Percentiles rank a stretch among this genome's conserved stretches.
These are phyloP conservation scores for Collybia nuda DNA, from an alignment of 768 basidiomycete genomes.

Conservation along the genomic window DNA sequence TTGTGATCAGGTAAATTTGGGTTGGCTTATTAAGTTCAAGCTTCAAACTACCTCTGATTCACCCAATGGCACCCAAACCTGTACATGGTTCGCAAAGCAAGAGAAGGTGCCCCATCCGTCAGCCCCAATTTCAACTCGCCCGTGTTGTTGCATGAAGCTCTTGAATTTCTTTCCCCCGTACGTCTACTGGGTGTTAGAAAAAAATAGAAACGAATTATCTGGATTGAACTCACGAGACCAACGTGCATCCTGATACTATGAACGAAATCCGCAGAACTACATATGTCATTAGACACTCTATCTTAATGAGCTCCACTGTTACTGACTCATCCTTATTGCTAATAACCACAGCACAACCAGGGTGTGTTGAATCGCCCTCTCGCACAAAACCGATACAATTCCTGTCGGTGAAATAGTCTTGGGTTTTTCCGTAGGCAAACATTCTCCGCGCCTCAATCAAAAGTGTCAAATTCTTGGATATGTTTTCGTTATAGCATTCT, in stretches of 20 bases:
- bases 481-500: slow-evolving; percentile 60
- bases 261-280: slow-evolving; percentile 29
- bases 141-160: slow-evolving; percentile 48
- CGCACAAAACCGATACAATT: slow-evolving; percentile 82
- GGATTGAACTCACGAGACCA: slow-evolving; percentile 46
- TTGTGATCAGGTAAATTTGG: not conserved
- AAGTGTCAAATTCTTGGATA: slow-evolving; percentile 47
- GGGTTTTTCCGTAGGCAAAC: slow-evolving; percentile 64
- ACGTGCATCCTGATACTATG: slow-evolving; percentile 67
- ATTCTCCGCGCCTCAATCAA: slow-evolving; percentile 63
- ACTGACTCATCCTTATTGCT: slow-evolving; percentile 55
- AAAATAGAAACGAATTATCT: not conserved
- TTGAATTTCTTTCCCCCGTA: slow-evolving; percentile 40
- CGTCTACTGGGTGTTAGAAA: slow-evolving; percentile 19
- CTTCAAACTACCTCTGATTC: not conserved
- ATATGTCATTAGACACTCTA: slow-evolving; percentile 1
- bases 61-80: slow-evolving; percentile 53
- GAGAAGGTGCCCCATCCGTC: slow-evolving; percentile 70
- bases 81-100: slow-evolving; percentile 52
- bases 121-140: slow-evolving; percentile 41
- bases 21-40: not conserved
- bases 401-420: slow-evolving; percentile 56
- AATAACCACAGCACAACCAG: slow-evolving; percentile 70
- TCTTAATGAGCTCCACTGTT: not conserved
- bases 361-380: slow-evolving; percentile 49